phyloP scores from a whole-genome alignment of 2,329 filamentous ascomycete genomes.

The Pseudogymnoascus sp. region DNA sequence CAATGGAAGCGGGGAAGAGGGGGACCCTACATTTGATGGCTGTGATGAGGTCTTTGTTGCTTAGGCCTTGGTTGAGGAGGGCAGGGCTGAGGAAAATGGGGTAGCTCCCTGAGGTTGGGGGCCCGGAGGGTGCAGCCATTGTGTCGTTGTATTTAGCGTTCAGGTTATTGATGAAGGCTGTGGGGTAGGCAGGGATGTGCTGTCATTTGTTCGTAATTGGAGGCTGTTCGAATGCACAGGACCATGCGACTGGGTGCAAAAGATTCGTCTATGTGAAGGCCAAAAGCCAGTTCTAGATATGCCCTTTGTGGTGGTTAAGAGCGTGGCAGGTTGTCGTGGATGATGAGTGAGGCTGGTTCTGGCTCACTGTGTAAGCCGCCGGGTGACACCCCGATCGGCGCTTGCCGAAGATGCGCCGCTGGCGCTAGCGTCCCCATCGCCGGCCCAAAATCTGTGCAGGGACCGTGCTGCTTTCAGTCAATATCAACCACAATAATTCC shows the following conservation, averaged over 20 bases:
- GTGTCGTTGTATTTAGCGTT: neutral
- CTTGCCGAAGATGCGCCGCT: constrained; percentile 7
- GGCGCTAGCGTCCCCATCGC: neutral
- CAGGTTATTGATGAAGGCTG: neutral
- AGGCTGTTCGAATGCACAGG: neutral
- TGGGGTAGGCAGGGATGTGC: neutral
- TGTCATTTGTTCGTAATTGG: neutral
- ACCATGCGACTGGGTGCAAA: neutral
- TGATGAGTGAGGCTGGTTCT: neutral
- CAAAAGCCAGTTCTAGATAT: neutral
- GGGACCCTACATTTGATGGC: constrained; percentile 1
- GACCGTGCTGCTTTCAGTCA: too few species aligned
- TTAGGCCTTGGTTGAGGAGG: neutral
- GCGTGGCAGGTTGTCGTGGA: neutral
- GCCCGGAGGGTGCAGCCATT: constrained; percentile 5
- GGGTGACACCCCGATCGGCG: constrained; percentile 2
- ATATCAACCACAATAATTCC: too few species aligned
- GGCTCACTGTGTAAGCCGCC: neutral
- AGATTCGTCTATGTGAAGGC: neutral
- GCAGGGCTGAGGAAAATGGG: constrained; percentile 7
- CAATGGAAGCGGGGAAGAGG: too few species aligned
- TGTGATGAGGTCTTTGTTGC: neutral
- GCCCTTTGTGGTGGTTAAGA: neutral
- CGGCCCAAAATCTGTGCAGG: too few species aligned
- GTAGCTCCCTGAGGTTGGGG: neutral